Base-by-base conservation (phyloP, 306 rosid genomes). In the Senna siamea region DNA sequence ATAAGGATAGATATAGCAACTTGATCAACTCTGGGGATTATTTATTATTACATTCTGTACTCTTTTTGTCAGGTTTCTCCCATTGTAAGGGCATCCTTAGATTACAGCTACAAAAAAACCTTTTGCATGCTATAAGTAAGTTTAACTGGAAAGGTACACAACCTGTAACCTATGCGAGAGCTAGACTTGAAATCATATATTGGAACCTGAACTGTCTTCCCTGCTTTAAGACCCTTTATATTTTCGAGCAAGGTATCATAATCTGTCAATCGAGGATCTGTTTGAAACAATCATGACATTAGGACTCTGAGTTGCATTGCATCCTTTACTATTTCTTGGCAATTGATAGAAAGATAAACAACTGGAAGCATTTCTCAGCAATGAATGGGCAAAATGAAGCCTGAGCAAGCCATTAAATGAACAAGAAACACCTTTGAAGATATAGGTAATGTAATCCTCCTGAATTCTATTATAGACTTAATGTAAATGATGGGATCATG, bases 211-310 rank as follows among this genome's bases (percentile, higher is more conserved):
- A 84, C 93, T 69, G 97, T 70, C 52, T 90, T 94, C 78, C 99
- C 98, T 70, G 85, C 95, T 82, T 83, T 92, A 66, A 94, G 85
- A 54, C 87, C 96, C 61, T 79, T 87, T 80, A 94, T 92, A 76
- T 94, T 92, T 78, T 89, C 82, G 9, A 94, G 98, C 92, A 94
- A 80, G 57, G 96, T 80, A 68, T 92, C 93, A 75, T 94, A 94
- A 88, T 94, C 99, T 30, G 99, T 88, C 85, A 94, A 78, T 76
- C 99, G 99, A 30, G 99, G 99, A 77, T 92, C 99, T 94, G 94
- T 74, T 80, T 48, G 79, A 83, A 88, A 80, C 72, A 67, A 71
- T 68, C 54, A 69, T 23, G 72, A 26, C 47, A 73, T 88, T 54
- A 80, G 77, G 81, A 71, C 50, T 74, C 75, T 51, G 44, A n/a